Evolutionary conservation across 768 basidiomycete genomes (phyloP).

Genomic region (Chalciporus chontae): DNA sequence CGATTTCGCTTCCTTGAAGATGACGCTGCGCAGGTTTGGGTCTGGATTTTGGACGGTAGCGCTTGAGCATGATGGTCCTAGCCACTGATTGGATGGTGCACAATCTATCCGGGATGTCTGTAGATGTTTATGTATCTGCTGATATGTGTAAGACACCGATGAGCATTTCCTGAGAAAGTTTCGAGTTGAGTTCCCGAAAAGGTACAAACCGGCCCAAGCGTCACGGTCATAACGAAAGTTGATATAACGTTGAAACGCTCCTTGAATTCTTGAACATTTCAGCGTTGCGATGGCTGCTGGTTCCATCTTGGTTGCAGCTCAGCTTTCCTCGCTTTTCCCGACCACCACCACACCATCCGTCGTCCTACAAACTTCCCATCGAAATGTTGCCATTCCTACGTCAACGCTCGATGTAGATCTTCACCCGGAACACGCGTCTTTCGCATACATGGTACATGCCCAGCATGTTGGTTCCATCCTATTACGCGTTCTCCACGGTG

Average conservation of each 20-base stretch:
- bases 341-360: constrained; percentile 47
- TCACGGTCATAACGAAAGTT: too few species aligned
- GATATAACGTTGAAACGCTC: too few species aligned
- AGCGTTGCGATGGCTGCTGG: constrained; percentile 22
- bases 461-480: constrained; percentile 62
- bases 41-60: not conserved
- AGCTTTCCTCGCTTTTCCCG: constrained; percentile 63
- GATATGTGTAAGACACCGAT: not conserved
- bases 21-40: not conserved
- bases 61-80: not conserved
- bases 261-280: not conserved
- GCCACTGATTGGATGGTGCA: too few species aligned
- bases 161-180: too few species aligned
- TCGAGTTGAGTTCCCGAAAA: constrained; percentile 17
- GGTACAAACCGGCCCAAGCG: constrained; percentile 7
- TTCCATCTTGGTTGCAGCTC: constrained; percentile 49
- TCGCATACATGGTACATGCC: constrained; percentile 55
- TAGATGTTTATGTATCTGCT: not conserved
- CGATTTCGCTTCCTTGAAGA: not conserved
- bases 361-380: constrained; percentile 57
- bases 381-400: constrained; percentile 47
- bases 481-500: constrained; percentile 70
- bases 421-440: constrained; percentile 71
- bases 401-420: constrained; percentile 37
- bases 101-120: not conserved